Percentiles rank a stretch among this genome's conserved stretches.
phyloP scores from a whole-genome alignment of 2,329 filamentous ascomycete genomes.

The Monosporascus sp. region DNA sequence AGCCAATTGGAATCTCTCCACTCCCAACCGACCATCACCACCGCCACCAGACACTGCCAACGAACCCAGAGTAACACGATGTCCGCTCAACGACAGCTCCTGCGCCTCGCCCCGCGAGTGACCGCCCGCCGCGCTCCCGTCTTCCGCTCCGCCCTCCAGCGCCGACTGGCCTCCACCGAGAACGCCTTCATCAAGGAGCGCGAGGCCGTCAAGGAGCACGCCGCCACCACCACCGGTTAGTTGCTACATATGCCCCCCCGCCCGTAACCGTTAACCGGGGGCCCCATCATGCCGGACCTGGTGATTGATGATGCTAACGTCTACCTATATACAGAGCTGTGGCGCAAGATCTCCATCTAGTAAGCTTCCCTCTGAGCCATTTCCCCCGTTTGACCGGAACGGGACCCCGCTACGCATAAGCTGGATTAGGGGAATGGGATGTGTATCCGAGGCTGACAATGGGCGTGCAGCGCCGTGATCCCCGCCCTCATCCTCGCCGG shows the following conservation, averaged over 20 bases:
- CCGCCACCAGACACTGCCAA: constrained; percentile 1
- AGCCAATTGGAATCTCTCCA: constrained; percentile 7
- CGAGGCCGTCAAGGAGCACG: constrained; percentile 85
- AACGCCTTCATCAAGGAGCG: constrained; percentile 94
- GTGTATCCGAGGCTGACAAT: not conserved
- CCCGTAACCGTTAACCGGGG: no score
- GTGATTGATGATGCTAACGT: constrained; percentile 24
- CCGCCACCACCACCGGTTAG: constrained; percentile 76
- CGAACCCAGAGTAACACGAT: constrained; percentile 40
- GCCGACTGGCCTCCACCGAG: constrained; percentile 72
- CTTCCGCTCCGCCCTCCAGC: constrained; percentile 56
- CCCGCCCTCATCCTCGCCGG: constrained; percentile 66
- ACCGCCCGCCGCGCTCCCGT: constrained; percentile 52
- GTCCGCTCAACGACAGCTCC: constrained; percentile 57
- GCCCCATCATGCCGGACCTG: no score
- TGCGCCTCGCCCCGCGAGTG: constrained; percentile 60
- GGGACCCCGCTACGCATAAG: not conserved
- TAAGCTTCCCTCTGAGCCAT: constrained; percentile 45
- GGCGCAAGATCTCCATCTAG: constrained; percentile 95
- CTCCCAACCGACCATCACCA: constrained; percentile 1
- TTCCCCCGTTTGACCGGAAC: not conserved
- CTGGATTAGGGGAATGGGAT: no score
- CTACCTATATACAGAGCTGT: constrained; percentile 61
- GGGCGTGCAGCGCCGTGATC: constrained; percentile 59
- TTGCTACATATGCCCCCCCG: constrained; percentile 15